Evolutionary conservation across 164 flowering plant genomes (phyloP).

Genomic region (Litsea cubeba): DNA sequence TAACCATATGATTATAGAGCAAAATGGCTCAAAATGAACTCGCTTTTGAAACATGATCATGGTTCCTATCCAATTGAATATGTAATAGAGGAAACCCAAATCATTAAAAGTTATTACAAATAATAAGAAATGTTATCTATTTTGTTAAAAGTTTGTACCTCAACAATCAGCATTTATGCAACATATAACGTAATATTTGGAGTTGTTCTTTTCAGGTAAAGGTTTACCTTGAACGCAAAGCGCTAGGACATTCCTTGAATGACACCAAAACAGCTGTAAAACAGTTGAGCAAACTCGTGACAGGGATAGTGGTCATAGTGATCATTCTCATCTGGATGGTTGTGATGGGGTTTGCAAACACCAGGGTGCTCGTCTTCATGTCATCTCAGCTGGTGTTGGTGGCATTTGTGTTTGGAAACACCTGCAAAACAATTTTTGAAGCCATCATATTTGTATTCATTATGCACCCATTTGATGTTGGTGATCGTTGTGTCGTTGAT

Average conservation of each 20-base stretch:
- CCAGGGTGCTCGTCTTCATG: conserved; percentile 62
- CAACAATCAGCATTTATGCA: neutral
- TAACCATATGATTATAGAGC: neutral
- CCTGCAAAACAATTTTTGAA: conserved; percentile 73
- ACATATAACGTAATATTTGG: neutral
- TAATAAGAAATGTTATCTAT: neutral
- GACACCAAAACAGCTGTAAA: conserved; percentile 87
- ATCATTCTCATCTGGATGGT: conserved; percentile 55
- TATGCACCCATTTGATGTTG: conserved; percentile 94
- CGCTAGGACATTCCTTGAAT: conserved; percentile 63
- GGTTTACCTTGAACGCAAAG: conserved; percentile 70
- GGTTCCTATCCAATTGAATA: neutral
- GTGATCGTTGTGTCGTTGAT: conserved; percentile 92
- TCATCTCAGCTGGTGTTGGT: conserved; percentile 68
- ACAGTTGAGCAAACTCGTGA: conserved; percentile 60
- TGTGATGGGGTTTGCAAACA: conserved; percentile 63
- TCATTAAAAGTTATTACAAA: no score
- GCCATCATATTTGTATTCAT: conserved; percentile 85
- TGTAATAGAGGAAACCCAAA: no score
- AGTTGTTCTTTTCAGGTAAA: conserved; percentile 48
- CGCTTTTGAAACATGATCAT: neutral
- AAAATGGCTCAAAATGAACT: neutral
- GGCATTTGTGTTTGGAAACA: conserved; percentile 76
- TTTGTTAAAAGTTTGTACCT: neutral
- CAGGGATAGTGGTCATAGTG: conserved; percentile 40